Conservation (phyloP, 1,284 basidiomycete species). For the Hymenochaete sp. region DNA sequence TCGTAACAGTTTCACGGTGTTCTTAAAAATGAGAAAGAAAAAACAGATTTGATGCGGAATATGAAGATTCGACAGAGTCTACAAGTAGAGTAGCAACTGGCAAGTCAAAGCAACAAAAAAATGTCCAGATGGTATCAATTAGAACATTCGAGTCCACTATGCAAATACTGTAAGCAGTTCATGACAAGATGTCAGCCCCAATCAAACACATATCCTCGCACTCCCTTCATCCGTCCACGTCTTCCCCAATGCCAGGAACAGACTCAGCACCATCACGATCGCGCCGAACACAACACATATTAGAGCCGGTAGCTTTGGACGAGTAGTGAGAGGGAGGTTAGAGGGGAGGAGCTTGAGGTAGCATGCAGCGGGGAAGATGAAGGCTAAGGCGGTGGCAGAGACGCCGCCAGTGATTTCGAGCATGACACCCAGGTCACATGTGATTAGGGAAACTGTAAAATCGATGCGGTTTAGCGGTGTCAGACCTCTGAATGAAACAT, state of each 20-base stretch:
- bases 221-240: slow-evolving; percentile 65
- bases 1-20: too few relatives aligned
- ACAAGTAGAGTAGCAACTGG: too few relatives aligned
- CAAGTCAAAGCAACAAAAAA: too few relatives aligned
- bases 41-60: too few relatives aligned
- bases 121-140: too few relatives aligned
- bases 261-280: slow-evolving; percentile 71
- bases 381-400: slow-evolving; percentile 90
- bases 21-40: too few relatives aligned
- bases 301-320: slow-evolving; percentile 67
- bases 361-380: slow-evolving; percentile 87
- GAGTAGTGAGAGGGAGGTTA: slow-evolving; percentile 53
- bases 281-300: slow-evolving; percentile 68
- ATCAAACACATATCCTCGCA: slow-evolving; percentile 60
- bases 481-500: too few relatives aligned
- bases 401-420: slow-evolving; percentile 96
- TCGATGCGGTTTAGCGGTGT: too few relatives aligned
- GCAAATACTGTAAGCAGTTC: too few relatives aligned
- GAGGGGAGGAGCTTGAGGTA: slow-evolving; percentile 68
- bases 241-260: slow-evolving; percentile 68
- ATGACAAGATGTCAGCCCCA: too few relatives aligned
- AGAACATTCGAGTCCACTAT: too few relatives aligned
- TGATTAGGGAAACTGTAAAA: slow-evolving; percentile 86
- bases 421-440: slow-evolving; percentile 95
- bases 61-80: too few relatives aligned